Base-by-base conservation (phyloP, 1,284 basidiomycete genomes). In the Chiua sp. region DNA sequence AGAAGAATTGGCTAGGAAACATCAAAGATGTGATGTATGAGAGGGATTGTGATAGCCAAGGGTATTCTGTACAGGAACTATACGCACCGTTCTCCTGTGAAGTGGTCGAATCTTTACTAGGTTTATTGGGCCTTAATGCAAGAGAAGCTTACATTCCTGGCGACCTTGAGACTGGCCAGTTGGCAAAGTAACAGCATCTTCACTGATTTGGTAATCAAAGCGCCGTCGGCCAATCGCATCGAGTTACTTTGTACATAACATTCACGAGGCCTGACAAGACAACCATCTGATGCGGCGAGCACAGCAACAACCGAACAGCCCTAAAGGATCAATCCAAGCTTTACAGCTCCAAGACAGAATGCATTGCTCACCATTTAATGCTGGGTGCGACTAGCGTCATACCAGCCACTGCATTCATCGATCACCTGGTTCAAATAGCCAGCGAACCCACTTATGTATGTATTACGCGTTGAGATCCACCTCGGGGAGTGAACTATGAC, bases 1-100 rank as follows among this genome's bases (percentile, higher is more conserved):
- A 51, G 56, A 53, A 33, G 37, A 39, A 53, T 44, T 55, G 61
- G 44, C 56, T 55, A 39, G 67, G 22, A 49, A 59, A 52, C 62
- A 67, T 67, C 20, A 28, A 15, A 35, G 15, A 30, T 22, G 18
- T 39, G 49, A n/a, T 39, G n/a, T n/a, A 22, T 35, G 23, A 18
- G 20, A 35, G 13, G 20, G 48, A 32, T n/a, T 20, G 18, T 13
- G 56, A 51, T 33, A 35, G 42, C 30, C 39, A 33, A 58, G 35
- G 42, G 42, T 22, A 22, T 22, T 53, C 51, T 49, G 47, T n/a
- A 51, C 47, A 52, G 26, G 12, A 26, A 51, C 47, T 44, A 47
- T 37, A 18, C 20, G n/a, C n/a, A 26, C 47, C 47, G 22, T 37
- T 13, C 22, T 30, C 28, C n/a, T 46, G 49, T 20, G 10, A 30